Evolutionary conservation across 805 yeast genomes (phyloP), one percentile per base, ranked within the genome.

Genomic region (Kuraishia capsulata): DNA sequence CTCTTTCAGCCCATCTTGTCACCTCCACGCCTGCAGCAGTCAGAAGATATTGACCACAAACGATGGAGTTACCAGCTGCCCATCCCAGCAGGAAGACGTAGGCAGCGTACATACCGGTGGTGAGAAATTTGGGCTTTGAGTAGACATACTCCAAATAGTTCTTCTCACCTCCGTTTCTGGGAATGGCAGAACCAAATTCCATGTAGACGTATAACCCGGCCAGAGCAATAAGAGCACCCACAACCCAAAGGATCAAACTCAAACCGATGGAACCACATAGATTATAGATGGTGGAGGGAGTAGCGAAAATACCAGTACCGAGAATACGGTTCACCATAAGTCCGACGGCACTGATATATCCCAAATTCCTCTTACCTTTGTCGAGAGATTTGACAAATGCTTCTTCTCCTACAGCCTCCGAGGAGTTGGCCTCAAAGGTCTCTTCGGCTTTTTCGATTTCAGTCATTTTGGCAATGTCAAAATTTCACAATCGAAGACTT

Each of bases 11-110:
- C 94, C 94, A 85, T 48, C 77, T 71, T 9, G 81, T 76, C 5
- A 73, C 68, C 42, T 76, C 81, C 14, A 65, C 69, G 30, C 74
- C 81, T 4, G 89, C 88, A 9, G 94, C 95, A 31, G 72, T 73
- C 43, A 84, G 65, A 43, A 85, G 67, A 60, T 81, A 84, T 52
- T 81, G 81, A 24, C 94, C 94, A 45, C 81, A 81, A 25, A 83
- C 85, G 37, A 83, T 76, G 17, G 89, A 80, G 57, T 84, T 83
- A 57, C 89, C 85, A 9, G 92, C 78, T 18, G 95, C 89, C 87
- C 89, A 85, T 28, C 92, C 92, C 36, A 85, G 64, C 50, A 82
- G 70, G 51, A 85, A 77, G 14, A 79, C 77, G 51, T 82, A 81
- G 2, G 88, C 64, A 1, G 86, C 88, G 45, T 73, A 78, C 64